Base-by-base conservation (phyloP, 495 filamentous ascomycete genomes). In the Pseudotulostoma volvatum region DNA sequence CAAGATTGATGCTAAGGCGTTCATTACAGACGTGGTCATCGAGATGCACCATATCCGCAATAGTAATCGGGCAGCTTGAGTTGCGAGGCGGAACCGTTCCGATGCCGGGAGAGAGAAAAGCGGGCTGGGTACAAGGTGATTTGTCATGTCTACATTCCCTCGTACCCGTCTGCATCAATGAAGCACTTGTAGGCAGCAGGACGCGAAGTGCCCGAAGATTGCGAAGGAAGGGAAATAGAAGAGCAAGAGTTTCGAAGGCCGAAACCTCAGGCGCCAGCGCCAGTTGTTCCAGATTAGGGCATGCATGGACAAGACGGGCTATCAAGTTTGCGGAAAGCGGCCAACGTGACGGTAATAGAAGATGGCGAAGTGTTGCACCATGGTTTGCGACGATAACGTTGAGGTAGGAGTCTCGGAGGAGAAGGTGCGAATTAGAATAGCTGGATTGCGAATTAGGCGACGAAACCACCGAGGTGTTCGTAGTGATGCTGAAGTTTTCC, bases 281-380 rank as follows among this genome's bases (percentile, higher is more conserved):
- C 7, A 79, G 51, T 45, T 79, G 72, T 43, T 77, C 72, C 14
- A 77, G 50, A 36, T 76, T 67, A 2, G 71, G 73, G 42, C 72
- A 75, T 17, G 46, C 51, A 30, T 66, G 63, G 9, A 72, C 64
- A 18, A 79, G 52, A 7, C 60, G 61, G 3, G 59, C 61, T 25
- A 79, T 53, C 25, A 64, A 61, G 23, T 54, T 53, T 13, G 56
- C 52, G 18, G 60, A 62, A 1, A 79, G 59, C 9, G 59, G 55
- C 73, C 72, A 79, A 30, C 61, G 61, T 7, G 72, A 63, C n/a
- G 61, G 60, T 3, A 79, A 62, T 2, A 76, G 55, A 5, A 79
- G 67, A 37, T 73, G 68, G 20, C 60, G 63, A 15, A 79, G 49
- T 3, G 60, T 67, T n/a, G 52, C 39, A 31, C 66, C 67, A 38